A percentile compares a stretch with the other conserved stretches of the same genome.
These are phyloP conservation scores for Emmonsiellopsis sp. DNA, from an alignment of 2,329 filamentous ascomycete genomes.

Conservation along the genomic window DNA sequence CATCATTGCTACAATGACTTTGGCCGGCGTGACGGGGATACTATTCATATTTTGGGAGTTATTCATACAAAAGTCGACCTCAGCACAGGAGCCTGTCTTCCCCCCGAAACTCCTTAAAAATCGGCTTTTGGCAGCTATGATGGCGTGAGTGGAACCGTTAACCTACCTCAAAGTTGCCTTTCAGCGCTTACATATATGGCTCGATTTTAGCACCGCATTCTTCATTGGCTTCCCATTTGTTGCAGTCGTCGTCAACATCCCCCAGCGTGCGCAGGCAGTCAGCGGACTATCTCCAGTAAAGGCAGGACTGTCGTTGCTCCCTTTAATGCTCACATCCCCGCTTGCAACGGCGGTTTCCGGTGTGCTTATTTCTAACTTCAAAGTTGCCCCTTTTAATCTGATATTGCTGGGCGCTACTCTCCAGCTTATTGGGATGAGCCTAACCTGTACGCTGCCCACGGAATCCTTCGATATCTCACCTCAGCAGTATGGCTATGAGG, in stretches of 20 bases:
- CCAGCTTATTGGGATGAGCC: conserved; percentile 25
- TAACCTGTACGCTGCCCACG: conserved; percentile 16
- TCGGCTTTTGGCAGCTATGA: conserved; percentile 21
- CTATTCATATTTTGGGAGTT: conserved; percentile 20
- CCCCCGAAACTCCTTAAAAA: conserved; percentile 24
- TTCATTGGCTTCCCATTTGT: conserved; percentile 24
- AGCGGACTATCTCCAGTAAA: conserved; percentile 11
- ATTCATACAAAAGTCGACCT: conserved; percentile 6
- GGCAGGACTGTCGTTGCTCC: conserved; percentile 14
- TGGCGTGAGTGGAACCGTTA: conserved; percentile 20
- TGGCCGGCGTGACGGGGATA: conserved; percentile 2
- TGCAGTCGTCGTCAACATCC: conserved; percentile 12
- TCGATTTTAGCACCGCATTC: conserved; percentile 4
- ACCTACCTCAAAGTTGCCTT: conserved; percentile 8
- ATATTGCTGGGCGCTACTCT: conserved; percentile 19
- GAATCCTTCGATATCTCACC: conserved; percentile 10
- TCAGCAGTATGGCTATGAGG: conserved; percentile 25
- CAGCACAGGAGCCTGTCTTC: conserved; percentile 24
- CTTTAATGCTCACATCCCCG: conserved; percentile 11
- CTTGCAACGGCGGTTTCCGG: conserved; percentile 19
- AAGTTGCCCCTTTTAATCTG: conserved; percentile 23
- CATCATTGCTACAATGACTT: conserved; percentile 6
- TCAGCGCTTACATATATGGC: neutral
- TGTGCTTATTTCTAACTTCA: conserved; percentile 16
- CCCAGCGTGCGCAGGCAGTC: conserved; percentile 15